phyloP scores from a whole-genome alignment of 2,329 filamentous ascomycete species.

The Mycocentrospora acerina region DNA sequence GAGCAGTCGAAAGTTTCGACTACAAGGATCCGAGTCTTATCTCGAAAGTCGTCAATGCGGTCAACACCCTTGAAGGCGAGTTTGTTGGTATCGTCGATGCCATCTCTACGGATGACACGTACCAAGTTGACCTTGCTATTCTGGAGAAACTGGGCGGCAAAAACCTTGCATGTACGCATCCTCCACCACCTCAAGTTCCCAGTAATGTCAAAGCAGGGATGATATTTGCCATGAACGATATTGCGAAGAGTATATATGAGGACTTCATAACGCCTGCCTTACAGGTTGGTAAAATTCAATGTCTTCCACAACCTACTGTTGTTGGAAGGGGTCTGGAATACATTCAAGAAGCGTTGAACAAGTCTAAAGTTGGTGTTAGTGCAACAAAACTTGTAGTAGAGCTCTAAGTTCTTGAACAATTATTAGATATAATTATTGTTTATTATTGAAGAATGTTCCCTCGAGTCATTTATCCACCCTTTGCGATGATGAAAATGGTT shows the following conservation, averaged over 20 bases:
- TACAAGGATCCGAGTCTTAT: conserved; percentile 31
- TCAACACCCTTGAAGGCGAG: conserved; percentile 32
- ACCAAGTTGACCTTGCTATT: conserved; percentile 22
- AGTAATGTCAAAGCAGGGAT: conserved; percentile 37
- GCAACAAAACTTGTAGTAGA: conserved; percentile 45
- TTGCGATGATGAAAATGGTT: too few relatives aligned
- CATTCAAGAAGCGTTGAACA: conserved; percentile 25
- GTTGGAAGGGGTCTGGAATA: conserved; percentile 30
- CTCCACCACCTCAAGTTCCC: conserved; percentile 33
- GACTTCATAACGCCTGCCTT: conserved; percentile 29
- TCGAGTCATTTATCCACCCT: too few relatives aligned
- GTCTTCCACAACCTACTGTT: conserved; percentile 24
- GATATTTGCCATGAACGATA: conserved; percentile 27
- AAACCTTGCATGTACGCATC: conserved; percentile 41
- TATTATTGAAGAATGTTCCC: too few relatives aligned
- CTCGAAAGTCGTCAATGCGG: conserved; percentile 40
- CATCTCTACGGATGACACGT: conserved; percentile 24
- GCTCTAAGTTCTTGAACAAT: too few relatives aligned
- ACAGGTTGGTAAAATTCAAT: conserved; percentile 23
- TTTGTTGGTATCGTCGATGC: conserved; percentile 46
- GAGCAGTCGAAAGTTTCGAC: conserved; percentile 29
- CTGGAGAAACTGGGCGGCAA: conserved; percentile 33
- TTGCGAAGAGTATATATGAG: conserved; percentile 25
- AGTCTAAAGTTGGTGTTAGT: conserved; percentile 38
- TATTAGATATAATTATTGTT: too few relatives aligned